Evolutionary conservation across 2,329 filamentous ascomycete genomes (phyloP), one percentile per base, ranked within the genome.

Genomic region (Capronia americana): DNA sequence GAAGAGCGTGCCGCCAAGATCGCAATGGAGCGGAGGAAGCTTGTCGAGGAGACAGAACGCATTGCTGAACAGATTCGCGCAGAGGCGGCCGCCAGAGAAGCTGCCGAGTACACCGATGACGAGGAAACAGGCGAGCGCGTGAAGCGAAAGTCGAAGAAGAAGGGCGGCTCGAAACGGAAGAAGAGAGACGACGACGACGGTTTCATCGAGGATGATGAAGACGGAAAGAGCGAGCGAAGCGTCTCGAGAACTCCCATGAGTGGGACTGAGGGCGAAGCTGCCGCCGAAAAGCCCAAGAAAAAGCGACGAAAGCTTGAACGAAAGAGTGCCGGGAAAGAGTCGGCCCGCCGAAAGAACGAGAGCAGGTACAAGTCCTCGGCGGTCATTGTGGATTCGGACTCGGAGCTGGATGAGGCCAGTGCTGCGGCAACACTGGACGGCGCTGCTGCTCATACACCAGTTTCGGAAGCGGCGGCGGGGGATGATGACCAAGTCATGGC

Each of bases 361-460:
- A 55, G 53, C 30, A 96, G 96, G 79, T 96, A 87, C 84, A 97
- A 97, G 85, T 93, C 90, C 58, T 88, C 86, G 1, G 93, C 96
- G 78, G 87, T 93, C 69, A 88, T 97, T 30, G 90, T 92, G 53
- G 91, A 94, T 69, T 92, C 89, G 67, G 89, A 91, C 70, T 87
- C 86, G 17, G 86, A 86, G 12, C 46, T 68, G 62, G 84, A 77
- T 28, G 78, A 78, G 50, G 57, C 64, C 1, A 66, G 64, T 23
- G 69, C 64, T 38, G 71, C 62, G 28, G 64, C 61, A 24, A 70
- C 70, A 23, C 70, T 71, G 11, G 65, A 58, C 24, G 65, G 44
- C 28, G 62, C 57, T n/a, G 58, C 61, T n/a, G 65, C 62, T 28
- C 65, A 71, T 4, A 69, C 68, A 7, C 67, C 70, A 14, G 65